Percentiles rank a stretch among this genome's conserved stretches.
Conservation (phyloP, 75 land plant genomes). For the Cunninghamia lanceolata region DNA sequence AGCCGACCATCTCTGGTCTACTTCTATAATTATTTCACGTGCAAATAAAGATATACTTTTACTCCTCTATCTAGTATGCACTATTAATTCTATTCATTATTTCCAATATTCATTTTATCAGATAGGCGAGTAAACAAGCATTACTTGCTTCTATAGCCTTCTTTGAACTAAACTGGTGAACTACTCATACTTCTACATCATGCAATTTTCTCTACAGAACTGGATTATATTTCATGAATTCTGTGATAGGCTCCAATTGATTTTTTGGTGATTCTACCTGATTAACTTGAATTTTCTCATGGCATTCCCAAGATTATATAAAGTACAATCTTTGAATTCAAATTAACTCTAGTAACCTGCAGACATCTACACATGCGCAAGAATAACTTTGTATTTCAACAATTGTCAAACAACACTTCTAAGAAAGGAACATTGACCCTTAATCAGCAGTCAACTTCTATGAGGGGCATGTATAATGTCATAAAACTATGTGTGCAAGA, state of each 20-base stretch:
- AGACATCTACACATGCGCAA: background rate
- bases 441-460: background rate
- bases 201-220: background rate
- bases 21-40: no score
- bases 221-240: background rate
- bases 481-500: background rate
- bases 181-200: background rate
- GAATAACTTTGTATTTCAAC: background rate
- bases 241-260: background rate
- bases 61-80: no score
- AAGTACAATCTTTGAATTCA: background rate
- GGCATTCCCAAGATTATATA: no score
- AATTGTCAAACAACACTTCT: no score
- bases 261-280: no score
- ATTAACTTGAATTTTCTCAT: no score
- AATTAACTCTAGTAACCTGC: background rate
- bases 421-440: background rate
- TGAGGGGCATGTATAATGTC: background rate
- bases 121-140: no score
- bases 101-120: no score
- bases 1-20: no score
- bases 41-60: no score
- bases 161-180: background rate
- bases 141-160: background rate
- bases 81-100: no score